Evolutionary conservation across 1,284 basidiomycete genomes (phyloP).

Genomic region (Microstroma glucosiphilum): DNA sequence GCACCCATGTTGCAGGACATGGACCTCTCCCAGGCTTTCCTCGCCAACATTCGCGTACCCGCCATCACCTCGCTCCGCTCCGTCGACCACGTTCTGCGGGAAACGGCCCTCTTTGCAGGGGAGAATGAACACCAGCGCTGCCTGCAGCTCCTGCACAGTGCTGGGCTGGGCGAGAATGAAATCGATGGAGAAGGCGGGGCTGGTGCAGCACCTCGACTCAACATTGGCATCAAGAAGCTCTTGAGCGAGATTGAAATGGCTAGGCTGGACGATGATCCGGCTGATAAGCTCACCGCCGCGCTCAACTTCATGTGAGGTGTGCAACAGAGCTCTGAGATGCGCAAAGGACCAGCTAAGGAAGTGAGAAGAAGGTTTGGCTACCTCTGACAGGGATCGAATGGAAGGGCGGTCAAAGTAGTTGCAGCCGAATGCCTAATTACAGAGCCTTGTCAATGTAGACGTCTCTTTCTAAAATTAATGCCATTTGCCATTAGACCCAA

Average conservation of each 20-base stretch:
- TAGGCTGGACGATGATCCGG: slow-evolving; percentile 63
- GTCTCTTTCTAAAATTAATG: too few species aligned
- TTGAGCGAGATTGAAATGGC: slow-evolving; percentile 92
- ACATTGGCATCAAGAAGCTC: slow-evolving; percentile 56
- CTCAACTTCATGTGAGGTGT: slow-evolving; percentile 21
- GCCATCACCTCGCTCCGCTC: slow-evolving; percentile 69
- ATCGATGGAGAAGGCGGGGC: neutral
- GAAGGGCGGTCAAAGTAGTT: too few species aligned
- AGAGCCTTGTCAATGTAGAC: too few species aligned
- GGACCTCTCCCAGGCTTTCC: slow-evolving; percentile 80
- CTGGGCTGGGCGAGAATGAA: neutral
- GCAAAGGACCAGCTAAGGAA: too few species aligned
- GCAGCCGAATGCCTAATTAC: too few species aligned
- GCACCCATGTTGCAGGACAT: slow-evolving; percentile 81
- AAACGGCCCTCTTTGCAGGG: slow-evolving; percentile 69
- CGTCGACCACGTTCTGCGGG: slow-evolving; percentile 72
- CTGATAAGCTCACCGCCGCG: slow-evolving; percentile 49
- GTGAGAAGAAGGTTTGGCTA: too few species aligned
- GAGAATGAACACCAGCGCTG: slow-evolving; percentile 9
- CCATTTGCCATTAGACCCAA: too few species aligned
- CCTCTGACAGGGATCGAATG: too few species aligned
- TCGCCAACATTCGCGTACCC: slow-evolving; percentile 78
- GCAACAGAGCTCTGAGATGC: too few species aligned
- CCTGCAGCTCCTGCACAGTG: slow-evolving; percentile 13
- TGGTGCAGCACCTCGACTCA: neutral